Conservation (phyloP, 331 rosid species). For the Quercus phellos region DNA sequence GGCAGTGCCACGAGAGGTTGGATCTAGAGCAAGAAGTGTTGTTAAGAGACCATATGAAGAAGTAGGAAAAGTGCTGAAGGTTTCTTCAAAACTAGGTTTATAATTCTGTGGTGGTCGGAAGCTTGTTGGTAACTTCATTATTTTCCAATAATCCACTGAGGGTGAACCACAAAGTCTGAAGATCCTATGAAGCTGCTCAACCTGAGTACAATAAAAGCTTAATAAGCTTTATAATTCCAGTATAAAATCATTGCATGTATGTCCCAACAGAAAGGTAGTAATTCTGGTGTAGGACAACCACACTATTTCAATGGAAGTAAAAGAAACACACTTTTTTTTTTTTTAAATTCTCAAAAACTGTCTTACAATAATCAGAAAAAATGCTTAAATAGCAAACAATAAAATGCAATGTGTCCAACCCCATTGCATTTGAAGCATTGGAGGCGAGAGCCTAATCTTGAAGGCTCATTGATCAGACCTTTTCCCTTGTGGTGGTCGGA, state of each 20-base stretch:
- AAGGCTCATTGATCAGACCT: too few relatives aligned
- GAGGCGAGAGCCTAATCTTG: too few relatives aligned
- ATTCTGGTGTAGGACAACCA: background rate
- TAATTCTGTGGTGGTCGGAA: slow-evolving; percentile 47
- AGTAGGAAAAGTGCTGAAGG: slow-evolving; percentile 42
- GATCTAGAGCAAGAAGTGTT: slow-evolving; percentile 56
- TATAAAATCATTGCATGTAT: background rate
- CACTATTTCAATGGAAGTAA: too few relatives aligned
- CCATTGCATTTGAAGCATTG: too few relatives aligned
- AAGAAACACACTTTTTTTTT: too few relatives aligned
- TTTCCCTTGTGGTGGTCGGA: slow-evolving; percentile 34
- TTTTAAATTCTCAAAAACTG: too few relatives aligned
- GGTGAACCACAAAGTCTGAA: slow-evolving; percentile 77
- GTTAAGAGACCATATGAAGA: slow-evolving; percentile 49
- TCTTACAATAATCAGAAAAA: too few relatives aligned
- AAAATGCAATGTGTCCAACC: too few relatives aligned
- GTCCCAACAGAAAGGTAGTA: background rate
- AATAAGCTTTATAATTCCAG: background rate
- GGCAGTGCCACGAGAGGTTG: slow-evolving; percentile 56
- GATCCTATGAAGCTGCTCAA: slow-evolving; percentile 75
- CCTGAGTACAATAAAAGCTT: slow-evolving; percentile 30
- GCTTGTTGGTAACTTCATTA: slow-evolving; percentile 48
- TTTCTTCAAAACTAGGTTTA: slow-evolving; percentile 46
- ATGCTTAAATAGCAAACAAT: too few relatives aligned
- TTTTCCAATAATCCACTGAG: slow-evolving; percentile 51